These are phyloP conservation scores for Plantago lanceolata DNA, from an alignment of 305 asterid genomes.

Conservation along the genomic window DNA sequence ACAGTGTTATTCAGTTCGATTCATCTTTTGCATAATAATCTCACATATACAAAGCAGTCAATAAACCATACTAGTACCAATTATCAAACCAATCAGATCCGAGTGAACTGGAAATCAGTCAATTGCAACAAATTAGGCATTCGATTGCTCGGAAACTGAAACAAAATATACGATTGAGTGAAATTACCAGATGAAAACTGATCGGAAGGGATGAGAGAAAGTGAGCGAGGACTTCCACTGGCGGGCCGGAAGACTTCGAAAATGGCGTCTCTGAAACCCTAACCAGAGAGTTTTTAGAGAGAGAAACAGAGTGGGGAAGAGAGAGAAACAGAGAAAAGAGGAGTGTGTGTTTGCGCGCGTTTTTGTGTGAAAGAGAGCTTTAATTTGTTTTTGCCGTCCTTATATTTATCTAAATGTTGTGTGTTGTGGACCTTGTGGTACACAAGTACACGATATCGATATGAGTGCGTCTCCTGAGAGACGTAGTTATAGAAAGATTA, in stretches of 20 bases:
- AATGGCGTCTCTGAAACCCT: conserved; percentile 71
- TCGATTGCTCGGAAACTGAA: neutral
- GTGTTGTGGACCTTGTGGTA: too few species aligned
- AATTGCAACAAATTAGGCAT: neutral
- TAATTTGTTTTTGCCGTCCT: too few species aligned
- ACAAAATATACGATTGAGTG: conserved; percentile 3
- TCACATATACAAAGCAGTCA: conserved; percentile 5
- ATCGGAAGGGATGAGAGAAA: conserved; percentile 10
- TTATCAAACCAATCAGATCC: conserved; percentile 13
- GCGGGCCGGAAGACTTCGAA: conserved; percentile 39
- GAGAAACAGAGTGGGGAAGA: conserved; percentile 26
- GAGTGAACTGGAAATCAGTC: conserved; percentile 8
- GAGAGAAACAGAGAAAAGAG: conserved; percentile 25
- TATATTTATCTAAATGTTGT: too few species aligned
- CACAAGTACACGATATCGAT: too few species aligned
- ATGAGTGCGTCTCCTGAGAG: too few species aligned
- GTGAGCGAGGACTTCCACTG: conserved; percentile 24
- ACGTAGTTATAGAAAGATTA: too few species aligned
- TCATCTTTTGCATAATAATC: too few species aligned
- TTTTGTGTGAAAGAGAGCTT: conserved; percentile 18
- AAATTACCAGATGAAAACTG: conserved; percentile 36
- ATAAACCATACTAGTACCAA: conserved; percentile 21
- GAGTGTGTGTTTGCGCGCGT: conserved; percentile 9
- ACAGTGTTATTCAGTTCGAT: neutral
- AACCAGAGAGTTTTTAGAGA: conserved; percentile 32